Evolutionary conservation across 805 yeast species (phyloP).

Genomic region (Starmerella khaoyaiensis): DNA sequence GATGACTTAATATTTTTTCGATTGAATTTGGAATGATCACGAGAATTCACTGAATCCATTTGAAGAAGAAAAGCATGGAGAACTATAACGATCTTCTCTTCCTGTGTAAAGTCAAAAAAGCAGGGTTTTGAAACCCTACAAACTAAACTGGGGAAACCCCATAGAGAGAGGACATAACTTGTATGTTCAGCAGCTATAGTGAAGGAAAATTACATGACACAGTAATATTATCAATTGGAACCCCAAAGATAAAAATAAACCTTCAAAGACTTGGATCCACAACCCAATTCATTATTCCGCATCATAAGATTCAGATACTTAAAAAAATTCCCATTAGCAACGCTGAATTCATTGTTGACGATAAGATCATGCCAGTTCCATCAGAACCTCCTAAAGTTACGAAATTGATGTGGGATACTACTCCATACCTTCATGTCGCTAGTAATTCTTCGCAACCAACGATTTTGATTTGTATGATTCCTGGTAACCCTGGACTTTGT

Average conservation of each 20-base stretch:
- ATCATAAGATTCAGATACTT: constrained; percentile 14
- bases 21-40: too few relatives aligned
- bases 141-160: not conserved
- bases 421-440: constrained; percentile 3
- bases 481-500: constrained; percentile 68
- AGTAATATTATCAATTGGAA: constrained; percentile 29
- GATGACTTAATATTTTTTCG: too few relatives aligned
- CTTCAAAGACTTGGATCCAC: constrained; percentile 16
- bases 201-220: constrained; percentile 19
- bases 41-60: not conserved
- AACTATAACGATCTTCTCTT: constrained; percentile 1
- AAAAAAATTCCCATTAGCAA: constrained; percentile 22
- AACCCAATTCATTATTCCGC: constrained; percentile 15
- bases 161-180: not conserved
- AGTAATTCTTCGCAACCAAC: constrained; percentile 1
- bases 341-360: constrained; percentile 31
- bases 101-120: not conserved
- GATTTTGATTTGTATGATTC: constrained; percentile 42
- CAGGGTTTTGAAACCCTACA: not conserved
- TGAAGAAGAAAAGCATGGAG: not conserved
- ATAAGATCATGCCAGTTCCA: constrained; percentile 25
- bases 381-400: not conserved
- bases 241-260: constrained; percentile 25
- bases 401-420: not conserved
- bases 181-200: constrained; percentile 19